Conservation (phyloP, 441 rosid species). For the Monsonia emarginata region DNA sequence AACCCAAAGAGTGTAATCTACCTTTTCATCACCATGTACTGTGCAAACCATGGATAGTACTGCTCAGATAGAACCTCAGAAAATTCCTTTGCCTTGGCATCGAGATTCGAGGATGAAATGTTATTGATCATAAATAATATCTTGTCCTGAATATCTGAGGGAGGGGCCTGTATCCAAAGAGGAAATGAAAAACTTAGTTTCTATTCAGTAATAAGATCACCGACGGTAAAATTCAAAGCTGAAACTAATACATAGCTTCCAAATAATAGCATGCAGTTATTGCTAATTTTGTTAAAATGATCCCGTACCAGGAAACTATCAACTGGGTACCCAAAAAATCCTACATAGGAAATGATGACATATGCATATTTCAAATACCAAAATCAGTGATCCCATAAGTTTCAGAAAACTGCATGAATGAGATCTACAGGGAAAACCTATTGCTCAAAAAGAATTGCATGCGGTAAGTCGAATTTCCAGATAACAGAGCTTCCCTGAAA, state of each 20-base stretch:
- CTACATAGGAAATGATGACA: not conserved
- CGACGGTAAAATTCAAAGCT: not conserved
- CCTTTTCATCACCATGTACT: slow-evolving; percentile 99
- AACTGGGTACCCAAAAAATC: not conserved
- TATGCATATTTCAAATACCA: not conserved
- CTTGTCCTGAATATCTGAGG: slow-evolving; percentile 80
- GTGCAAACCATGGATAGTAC: slow-evolving; percentile 92
- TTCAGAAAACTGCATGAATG: not conserved
- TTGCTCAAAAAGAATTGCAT: not conserved
- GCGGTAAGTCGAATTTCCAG: not conserved
- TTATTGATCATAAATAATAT: slow-evolving; percentile 86
- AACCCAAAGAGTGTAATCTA: slow-evolving; percentile 15
- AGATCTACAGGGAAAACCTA: not conserved
- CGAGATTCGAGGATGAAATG: slow-evolving; percentile 69
- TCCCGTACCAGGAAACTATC: slow-evolving; percentile 1
- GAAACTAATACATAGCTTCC: not conserved
- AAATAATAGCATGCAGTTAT: not conserved
- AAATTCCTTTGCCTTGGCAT: slow-evolving; percentile 78
- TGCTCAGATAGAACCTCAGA: slow-evolving; percentile 75
- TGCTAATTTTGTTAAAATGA: not conserved
- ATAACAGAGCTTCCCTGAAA: not conserved
- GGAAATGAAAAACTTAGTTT: slow-evolving; percentile 5
- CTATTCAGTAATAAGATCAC: not conserved
- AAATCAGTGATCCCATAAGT: not conserved
- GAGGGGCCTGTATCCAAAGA: slow-evolving; percentile 56